These are phyloP conservation scores for Aspergillus mulundensis DNA, from an alignment of 495 filamentous ascomycete genomes.

Conservation along the genomic window DNA sequence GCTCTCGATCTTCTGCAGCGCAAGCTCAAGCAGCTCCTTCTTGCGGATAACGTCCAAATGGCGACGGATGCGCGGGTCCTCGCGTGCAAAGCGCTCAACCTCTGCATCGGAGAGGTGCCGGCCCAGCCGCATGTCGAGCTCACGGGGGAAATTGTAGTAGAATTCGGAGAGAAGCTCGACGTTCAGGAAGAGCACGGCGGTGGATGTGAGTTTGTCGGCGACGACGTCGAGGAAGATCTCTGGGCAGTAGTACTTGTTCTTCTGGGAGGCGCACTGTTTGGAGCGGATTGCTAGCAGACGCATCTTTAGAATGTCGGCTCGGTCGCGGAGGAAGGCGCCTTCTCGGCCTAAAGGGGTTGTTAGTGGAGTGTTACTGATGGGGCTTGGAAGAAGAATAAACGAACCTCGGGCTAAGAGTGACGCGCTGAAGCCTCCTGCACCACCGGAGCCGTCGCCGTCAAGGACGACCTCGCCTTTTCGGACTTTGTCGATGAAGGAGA, in stretches of 20 bases:
- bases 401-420: constrained; percentile 75
- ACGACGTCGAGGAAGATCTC: constrained; percentile 97
- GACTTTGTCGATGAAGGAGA: constrained; percentile 84
- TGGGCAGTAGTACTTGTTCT: constrained; percentile 94
- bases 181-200: constrained; percentile 94
- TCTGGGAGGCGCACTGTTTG: constrained; percentile 74
- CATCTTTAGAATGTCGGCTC: constrained; percentile 85
- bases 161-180: constrained; percentile 96
- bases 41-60: constrained; percentile 88
- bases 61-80: constrained; percentile 81
- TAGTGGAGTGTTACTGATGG: constrained; percentile 10
- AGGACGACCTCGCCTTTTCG: constrained; percentile 77
- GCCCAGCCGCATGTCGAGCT: constrained; percentile 84
- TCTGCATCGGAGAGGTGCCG: constrained; percentile 71
- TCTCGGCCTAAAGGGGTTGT: constrained; percentile 61
- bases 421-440: constrained; percentile 88
- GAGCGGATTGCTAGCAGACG: constrained; percentile 79
- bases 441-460: constrained; percentile 75
- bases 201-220: constrained; percentile 88
- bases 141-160: constrained; percentile 93
- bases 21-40: constrained; percentile 90
- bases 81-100: constrained; percentile 84
- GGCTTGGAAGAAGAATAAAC: constrained; percentile 8
- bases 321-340: constrained; percentile 87
- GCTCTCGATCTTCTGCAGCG: constrained; percentile 89